phyloP scores from a whole-genome alignment of 202 grass and related monocot species.

The Schoenoplectus tabernaemontani region DNA sequence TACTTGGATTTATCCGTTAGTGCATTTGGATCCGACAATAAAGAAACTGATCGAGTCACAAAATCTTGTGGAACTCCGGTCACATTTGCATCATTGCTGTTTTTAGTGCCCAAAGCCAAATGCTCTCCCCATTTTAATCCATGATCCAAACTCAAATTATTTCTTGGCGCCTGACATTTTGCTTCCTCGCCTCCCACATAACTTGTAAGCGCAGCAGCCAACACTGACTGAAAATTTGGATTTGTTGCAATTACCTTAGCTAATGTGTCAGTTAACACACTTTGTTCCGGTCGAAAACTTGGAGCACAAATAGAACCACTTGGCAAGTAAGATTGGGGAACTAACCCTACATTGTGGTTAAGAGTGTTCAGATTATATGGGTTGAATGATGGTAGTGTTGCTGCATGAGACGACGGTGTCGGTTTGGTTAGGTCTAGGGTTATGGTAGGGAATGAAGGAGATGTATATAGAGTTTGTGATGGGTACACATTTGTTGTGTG shows the following conservation, averaged over 20 bases:
- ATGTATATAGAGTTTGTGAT: constrained; percentile 4
- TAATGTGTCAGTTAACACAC: constrained; percentile 62
- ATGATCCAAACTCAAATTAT: constrained; percentile 4
- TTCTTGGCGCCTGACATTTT: not conserved
- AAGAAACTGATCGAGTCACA: not conserved
- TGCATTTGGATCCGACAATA: not conserved
- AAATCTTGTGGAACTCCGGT: constrained; percentile 6
- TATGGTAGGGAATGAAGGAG: constrained; percentile 29
- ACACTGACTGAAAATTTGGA: constrained; percentile 68
- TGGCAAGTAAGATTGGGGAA: constrained; percentile 13
- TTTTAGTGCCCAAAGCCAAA: not conserved
- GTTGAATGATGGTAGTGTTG: not conserved
- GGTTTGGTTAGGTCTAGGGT: constrained; percentile 40
- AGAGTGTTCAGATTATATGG: not conserved
- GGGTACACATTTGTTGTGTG: not conserved
- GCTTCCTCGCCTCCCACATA: constrained; percentile 37
- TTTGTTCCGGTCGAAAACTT: not conserved
- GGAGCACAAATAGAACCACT: not conserved
- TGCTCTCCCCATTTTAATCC: constrained; percentile 15
- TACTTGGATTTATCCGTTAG: constrained; percentile 4
- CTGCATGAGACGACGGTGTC: not conserved
- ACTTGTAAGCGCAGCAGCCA: constrained; percentile 60
- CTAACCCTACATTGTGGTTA: constrained; percentile 5
- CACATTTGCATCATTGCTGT: not conserved
- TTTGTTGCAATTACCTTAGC: constrained; percentile 60